Evolutionary conservation across 2,329 filamentous ascomycete species (phyloP).

Genomic region (Alternaria sp.): DNA sequence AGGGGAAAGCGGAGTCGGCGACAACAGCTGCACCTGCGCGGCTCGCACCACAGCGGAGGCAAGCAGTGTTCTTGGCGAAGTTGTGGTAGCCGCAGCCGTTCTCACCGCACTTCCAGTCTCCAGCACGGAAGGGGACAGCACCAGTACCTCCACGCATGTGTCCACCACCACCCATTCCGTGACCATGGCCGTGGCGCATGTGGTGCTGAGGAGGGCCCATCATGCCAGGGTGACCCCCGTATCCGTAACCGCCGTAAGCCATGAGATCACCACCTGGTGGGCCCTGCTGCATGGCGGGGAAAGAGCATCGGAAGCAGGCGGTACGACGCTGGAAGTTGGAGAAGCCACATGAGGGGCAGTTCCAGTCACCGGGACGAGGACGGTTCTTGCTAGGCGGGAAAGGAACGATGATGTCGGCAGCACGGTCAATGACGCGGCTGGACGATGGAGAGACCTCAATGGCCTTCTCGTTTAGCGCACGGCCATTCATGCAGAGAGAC

Average conservation of each 20-base stretch:
- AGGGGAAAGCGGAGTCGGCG: conserved; percentile 90
- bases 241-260: conserved; percentile 61
- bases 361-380: conserved; percentile 97
- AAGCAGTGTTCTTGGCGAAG: conserved; percentile 99
- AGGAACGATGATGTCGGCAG: conserved; percentile 92
- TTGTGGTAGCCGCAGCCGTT: conserved; percentile 99
- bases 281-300: conserved; percentile 87
- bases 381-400: conserved; percentile 99
- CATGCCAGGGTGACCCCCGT: conserved; percentile 69
- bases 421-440: conserved; percentile 94
- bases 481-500: conserved; percentile 98
- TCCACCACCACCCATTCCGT: conserved; percentile 57
- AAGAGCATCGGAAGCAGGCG: conserved; percentile 98
- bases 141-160: conserved; percentile 78
- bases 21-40: conserved; percentile 93
- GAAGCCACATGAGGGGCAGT: conserved; percentile 97
- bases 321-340: conserved; percentile 99
- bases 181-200: conserved; percentile 65
- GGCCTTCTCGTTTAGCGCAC: conserved; percentile 96
- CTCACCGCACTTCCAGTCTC: conserved; percentile 98
- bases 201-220: conserved; percentile 68
- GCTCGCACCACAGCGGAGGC: conserved; percentile 92
- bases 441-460: conserved; percentile 98
- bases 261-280: conserved; percentile 74
- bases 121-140: conserved; percentile 94